Base-by-base conservation (phyloP, 805 yeast genomes). In the Zygosaccharomyces pseudorouxii region DNA sequence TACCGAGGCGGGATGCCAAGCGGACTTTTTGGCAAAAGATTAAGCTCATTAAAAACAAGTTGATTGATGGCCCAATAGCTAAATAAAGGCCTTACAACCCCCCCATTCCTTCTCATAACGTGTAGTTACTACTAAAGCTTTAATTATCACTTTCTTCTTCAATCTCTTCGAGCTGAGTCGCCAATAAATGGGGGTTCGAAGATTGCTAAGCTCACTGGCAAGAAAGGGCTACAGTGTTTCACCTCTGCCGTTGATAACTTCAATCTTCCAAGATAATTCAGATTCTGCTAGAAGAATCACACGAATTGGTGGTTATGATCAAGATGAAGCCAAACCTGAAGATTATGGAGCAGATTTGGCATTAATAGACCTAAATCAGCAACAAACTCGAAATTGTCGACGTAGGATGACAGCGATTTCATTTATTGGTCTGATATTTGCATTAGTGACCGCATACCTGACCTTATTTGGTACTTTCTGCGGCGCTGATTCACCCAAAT, bases 401-500 rank as follows among this genome's bases (percentile, higher is more conserved):
- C 12, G 20, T 16, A 29, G 29, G 5, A 41, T 46, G 29, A 50
- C 36, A 12, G 14, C 42, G 10, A 35, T 39, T 4, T 49, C 60
- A 2, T n/a, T 50, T 2, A 23, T 56, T 1, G 65, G 66, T 8
- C 16, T 61, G 12, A 4, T 60, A 12, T 31, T 55, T 4, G 46
- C 55, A n/a, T 7, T 53, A 5, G n/a, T 55, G 20, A 27, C 56
- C 2, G 33, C 53, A 2, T 40, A 45, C 8, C 20, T 54, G 1
- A 50, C 55, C n/a, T 7, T 54, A 2, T 38, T 47, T 7, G 54
- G 50, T 31, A 38, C 49, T 6, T 63, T 69, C 10, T 58, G 58
- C 4, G 81, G 80, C 2, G 73, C 81, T 2, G 82, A 79, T 59
- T 48, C 69, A 0, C 74, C 78, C 1, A 68, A 72, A 40, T 89